Base-by-base conservation (phyloP, 2,329 filamentous ascomycete species). In the Macrophomina pseudophaseolina region DNA sequence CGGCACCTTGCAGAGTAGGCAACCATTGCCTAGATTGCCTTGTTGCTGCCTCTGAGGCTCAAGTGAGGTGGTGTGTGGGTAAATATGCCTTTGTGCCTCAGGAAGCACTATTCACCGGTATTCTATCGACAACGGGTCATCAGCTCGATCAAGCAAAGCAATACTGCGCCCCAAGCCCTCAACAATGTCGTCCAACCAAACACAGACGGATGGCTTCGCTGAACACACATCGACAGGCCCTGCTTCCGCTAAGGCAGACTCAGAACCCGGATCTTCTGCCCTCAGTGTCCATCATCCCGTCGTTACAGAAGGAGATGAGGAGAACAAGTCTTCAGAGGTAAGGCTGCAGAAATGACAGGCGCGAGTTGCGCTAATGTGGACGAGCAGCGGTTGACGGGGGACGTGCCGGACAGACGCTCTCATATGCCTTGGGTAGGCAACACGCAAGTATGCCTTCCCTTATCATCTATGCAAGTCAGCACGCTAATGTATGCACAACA, bases 61-160 rank as follows among this genome's bases (percentile, higher is more conserved):
- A 28, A 23, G 5, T 14, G 6, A 38, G 11, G 30, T 12, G 12
- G 9, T 16, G 8, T 16, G 30, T 35, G 14, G 12, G 53, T 56
- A 56, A 38, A 38, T 56, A 38, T 56, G n/a, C 8, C n/a, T 38
- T 38, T 12, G 35, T 56, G 53, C 38, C 53, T 38, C 38, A 56
- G 32, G 32, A 38, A 7, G 9, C 53, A 3, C 30, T 14, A 11
- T 18, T 38, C 7, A 56, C 46, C 46, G 46, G 46, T 49, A 28
- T 4, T 11, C 46, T 4, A 11, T 12, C 18, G 5, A 5, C 46
- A 28, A 4, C 46, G 28, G 44, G 18, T 18, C 44, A 48, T 23
- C 44, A 48, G 44, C 44, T n/a, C 8, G 12, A 48, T 4, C 3
- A 5, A 3, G 16, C 4, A 14, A 48, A 48, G 46, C 46, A n/a